phyloP scores from a whole-genome alignment of 2,329 filamentous ascomycete genomes.

The Fusarium veterinarium region DNA sequence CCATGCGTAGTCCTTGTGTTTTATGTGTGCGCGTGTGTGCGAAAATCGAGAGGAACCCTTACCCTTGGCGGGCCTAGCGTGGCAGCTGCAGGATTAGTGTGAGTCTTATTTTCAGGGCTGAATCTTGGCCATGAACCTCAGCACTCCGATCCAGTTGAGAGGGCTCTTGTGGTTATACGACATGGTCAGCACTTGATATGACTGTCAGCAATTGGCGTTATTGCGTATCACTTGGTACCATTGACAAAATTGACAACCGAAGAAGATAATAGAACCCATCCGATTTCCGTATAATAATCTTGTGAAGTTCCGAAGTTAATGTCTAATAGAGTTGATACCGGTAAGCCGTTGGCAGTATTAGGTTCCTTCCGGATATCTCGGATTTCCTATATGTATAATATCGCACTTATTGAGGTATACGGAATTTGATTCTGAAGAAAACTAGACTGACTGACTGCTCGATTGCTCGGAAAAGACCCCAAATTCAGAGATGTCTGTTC shows the following conservation, averaged over 20 bases:
- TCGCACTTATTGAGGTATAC: neutral
- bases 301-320: slow-evolving; percentile 2
- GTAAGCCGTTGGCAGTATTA: neutral
- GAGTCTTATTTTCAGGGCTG: neutral
- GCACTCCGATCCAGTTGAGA: neutral
- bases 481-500: slow-evolving; percentile 3
- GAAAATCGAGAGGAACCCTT: neutral
- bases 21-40: slow-evolving; percentile 4
- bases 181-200: neutral
- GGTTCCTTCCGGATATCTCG: slow-evolving; percentile 19
- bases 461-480: slow-evolving; percentile 12
- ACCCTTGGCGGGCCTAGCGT: neutral
- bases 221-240: too few species aligned
- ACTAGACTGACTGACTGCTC: neutral
- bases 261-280: neutral
- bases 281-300: neutral
- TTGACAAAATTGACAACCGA: neutral
- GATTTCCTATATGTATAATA: neutral
- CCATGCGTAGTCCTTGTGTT: neutral
- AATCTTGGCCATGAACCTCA: neutral
- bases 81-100: neutral
- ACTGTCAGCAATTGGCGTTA: neutral
- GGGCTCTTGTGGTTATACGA: neutral
- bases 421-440: neutral
- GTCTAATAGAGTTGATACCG: slow-evolving; percentile 1